Evolutionary conservation across 805 yeast genomes (phyloP), one percentile per base, ranked within the genome.

Genomic region (Teunomyces gatunensis): DNA sequence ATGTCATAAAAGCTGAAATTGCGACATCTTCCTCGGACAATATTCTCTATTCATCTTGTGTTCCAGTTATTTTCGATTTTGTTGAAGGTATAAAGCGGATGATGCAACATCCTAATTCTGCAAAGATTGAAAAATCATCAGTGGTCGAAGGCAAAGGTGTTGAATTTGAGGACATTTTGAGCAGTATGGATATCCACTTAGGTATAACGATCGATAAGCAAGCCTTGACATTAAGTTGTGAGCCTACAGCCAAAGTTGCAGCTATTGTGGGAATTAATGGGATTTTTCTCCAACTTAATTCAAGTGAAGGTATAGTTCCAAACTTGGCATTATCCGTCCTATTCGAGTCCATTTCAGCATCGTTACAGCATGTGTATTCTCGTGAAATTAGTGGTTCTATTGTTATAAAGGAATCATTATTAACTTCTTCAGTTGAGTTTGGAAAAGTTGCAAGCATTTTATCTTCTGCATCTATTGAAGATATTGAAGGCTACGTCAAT

Each of bases 181-280:
- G 75, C 35, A 78, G 80, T 25, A 60, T 85, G 45, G 89, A 86
- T 52, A 55, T 89, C 25, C 81, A 80, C 44, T 64, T 87, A 46
- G 81, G 85, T 0, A 53, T 91, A 5, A 73, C 77, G 35, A 77
- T 91, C 45, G 90, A 82, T 17, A 79, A 83, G 29, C 99, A 94
- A 61, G 79, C 78, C 39, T 61, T 94, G 18, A 78, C 86, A 2
- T 70, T 94, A 45, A 87, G 96, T 54, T 94, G 99, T 74, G 92
- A 88, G 51, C 99, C 99, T 1, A 84, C 84, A 13, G 98, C 98
- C 0, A 89, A 88, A 60, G 94, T 94, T 1, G 90, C 89, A 33
- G 95, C 97, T 0, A 80, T 86, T 30, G 84, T 89, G 12, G 86
- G 89, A 6, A 77, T 85, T 18, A 85, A 83, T 17, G 84, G 85